Percentiles rank a stretch among this genome's conserved stretches.
phyloP scores from a whole-genome alignment of 139 green algal species.

The Bryopsis sp. region DNA sequence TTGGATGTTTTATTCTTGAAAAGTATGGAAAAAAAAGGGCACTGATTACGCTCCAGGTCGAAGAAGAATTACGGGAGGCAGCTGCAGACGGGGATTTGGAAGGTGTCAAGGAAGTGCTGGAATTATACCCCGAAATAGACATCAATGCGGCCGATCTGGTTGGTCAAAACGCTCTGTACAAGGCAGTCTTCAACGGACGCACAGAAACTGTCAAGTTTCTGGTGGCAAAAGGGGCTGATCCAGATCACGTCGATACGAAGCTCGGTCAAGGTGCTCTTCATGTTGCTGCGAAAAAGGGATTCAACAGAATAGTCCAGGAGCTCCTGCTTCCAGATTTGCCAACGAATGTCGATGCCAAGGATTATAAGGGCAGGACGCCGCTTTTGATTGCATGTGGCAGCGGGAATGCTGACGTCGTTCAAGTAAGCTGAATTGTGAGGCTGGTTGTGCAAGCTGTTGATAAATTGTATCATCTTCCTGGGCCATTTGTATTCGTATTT shows the following conservation, averaged over 20 bases:
- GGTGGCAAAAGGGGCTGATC: conserved; percentile 3
- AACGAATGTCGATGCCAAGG: neutral
- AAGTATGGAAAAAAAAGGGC: too few species aligned
- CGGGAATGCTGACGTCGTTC: neutral
- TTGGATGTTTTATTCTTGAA: too few species aligned
- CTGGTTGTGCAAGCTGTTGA: too few species aligned
- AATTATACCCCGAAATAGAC: conserved; percentile 3
- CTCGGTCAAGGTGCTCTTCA: neutral
- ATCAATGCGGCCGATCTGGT: neutral
- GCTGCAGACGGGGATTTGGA: conserved; percentile 6
- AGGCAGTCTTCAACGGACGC: neutral
- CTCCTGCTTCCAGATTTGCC: neutral
- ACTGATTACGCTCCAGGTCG: too few species aligned
- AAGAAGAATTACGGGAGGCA: conserved; percentile 10
- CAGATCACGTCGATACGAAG: neutral
- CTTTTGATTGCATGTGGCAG: neutral
- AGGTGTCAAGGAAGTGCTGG: conserved; percentile 16
- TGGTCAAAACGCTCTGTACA: conserved; percentile 3
- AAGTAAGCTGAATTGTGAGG: too few species aligned
- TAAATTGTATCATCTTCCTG: too few species aligned
- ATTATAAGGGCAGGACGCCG: conserved; percentile 3
- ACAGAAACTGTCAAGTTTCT: conserved; percentile 1
- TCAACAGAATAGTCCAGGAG: neutral
- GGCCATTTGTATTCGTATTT: too few species aligned
- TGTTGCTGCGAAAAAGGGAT: conserved; percentile 6